Base-by-base conservation (phyloP, 1,139 yeast species). In the Barnettozyma hawaiiensis region DNA sequence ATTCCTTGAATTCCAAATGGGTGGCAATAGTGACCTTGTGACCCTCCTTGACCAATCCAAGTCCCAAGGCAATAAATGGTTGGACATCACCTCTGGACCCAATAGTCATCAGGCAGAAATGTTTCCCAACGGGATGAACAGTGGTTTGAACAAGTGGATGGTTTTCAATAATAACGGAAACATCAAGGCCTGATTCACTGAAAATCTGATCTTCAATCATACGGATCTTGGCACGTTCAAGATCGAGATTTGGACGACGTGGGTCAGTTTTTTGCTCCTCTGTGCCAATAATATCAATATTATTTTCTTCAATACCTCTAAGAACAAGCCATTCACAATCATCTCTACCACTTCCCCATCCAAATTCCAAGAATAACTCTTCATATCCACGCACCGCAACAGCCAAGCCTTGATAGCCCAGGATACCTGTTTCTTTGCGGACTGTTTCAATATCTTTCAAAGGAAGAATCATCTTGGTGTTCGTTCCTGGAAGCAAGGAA, bases 11-110 rank as follows among this genome's bases (percentile, higher is more conserved):
- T 60, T 90, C 97, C 0, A 57, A 55, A 60, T 90, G 97, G 0
- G 97, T 85, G 0, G 94, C 95, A 47, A 90, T 89, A 19, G 81
- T 79, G 2, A 87, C 95, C 18, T 62, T 62, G 57, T 90, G 97
- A 0, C 97, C 97, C 55, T 90, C 96, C 24, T 69, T 68, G 37
- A 77, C 63, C 38, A 90, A 66, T 0, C 92, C 96, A 53, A 80
- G 78, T 1, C 86, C 94, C n/a, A 90, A 65, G 0, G 97, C 92
- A 50, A 90, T 83, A 59, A 89, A 92, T 0, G 97, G 97, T 60
- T 90, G 97, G 7, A 90, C 97, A 63, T 90, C 97, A 35, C 97
- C 97, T 45, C 97, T 70, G 0, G 96, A 86, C 0, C 97, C 97
- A 57, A 90, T 90, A 0, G 97, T 90, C 45, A 90, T 65, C 43